A percentile compares a stretch with the other conserved stretches of the same genome.
phyloP scores from a whole-genome alignment of 148 eudicot species.

The Rhododendron kiyosumense region DNA sequence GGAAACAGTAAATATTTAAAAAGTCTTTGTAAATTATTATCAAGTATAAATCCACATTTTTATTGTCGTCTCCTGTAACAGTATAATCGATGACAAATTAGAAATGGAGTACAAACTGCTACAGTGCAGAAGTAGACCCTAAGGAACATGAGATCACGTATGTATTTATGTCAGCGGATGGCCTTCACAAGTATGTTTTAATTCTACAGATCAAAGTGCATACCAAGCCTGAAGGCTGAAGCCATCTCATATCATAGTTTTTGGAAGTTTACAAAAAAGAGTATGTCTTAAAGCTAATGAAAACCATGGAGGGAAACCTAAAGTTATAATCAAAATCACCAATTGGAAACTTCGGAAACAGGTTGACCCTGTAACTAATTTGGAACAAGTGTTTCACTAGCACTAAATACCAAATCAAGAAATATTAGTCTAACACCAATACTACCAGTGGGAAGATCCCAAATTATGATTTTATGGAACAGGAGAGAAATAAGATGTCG shows the following conservation, averaged over 20 bases:
- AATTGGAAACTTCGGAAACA: too few relatives aligned
- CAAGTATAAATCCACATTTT: background rate
- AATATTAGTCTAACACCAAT: background rate
- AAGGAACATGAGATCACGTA: too few relatives aligned
- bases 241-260: too few relatives aligned
- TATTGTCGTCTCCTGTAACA: background rate
- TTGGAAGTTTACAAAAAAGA: too few relatives aligned
- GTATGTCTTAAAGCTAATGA: background rate
- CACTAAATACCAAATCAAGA: background rate
- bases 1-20: background rate
- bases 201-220: background rate
- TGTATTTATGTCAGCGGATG: background rate
- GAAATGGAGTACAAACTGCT: too few relatives aligned
- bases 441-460: background rate
- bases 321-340: background rate
- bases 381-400: background rate
- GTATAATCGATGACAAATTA: too few relatives aligned
- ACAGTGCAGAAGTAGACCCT: too few relatives aligned
- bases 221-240: background rate
- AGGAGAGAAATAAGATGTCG: background rate
- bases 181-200: background rate
- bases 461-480: background rate
- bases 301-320: background rate
- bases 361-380: too few relatives aligned
- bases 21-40: background rate